Evolutionary conservation across 2,329 filamentous ascomycete genomes (phyloP), one percentile per base, ranked within the genome.

Genomic region (Botryotinia narcissicola): DNA sequence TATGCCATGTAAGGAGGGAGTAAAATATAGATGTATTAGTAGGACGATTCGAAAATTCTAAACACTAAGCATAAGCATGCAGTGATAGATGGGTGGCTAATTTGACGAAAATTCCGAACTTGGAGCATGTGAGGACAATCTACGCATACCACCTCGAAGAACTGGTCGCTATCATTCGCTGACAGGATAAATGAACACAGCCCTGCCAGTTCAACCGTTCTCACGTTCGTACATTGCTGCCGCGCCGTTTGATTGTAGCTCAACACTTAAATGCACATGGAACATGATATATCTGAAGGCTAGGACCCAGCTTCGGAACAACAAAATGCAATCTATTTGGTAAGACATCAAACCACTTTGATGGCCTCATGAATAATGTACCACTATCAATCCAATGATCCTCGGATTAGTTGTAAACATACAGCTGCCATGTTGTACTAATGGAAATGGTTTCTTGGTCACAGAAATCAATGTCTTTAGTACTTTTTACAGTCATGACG

Each of bases 21-120:
- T 68, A 57, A 48, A 54, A 72, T 37, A 51, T 69, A 48, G 32
- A 61, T 69, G 54, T 69, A 69, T 48, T 42, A 42, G 70, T 72
- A 72, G 62, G 46, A 68, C 70, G 25, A 68, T 59, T 9, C 60
- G 40, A 44, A 68, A 59, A 44, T 68, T 72, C 48, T 20, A 46
- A 60, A 48, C 40, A 68, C 63, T 32, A 70, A 60, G 68, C 12
- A 70, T 60, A 69, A 73, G 71, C 63, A 73, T 69, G 71, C 63
- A 69, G 63, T 69, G 70, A 42, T 6, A 72, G 63, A 42, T 69
- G 54, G 62, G 71, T 69, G 54, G 63, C 71, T 61, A 72, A 51
- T 69, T 69, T 20, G 37, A 72, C 63, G 62, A 69, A 61, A 69
- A 73, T 61, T 61, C 63, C 42, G 71, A 35, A 51, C 51, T 35